Base-by-base conservation (phyloP, 108 stramenopile species). In the Aurantiochytrium sp. region DNA sequence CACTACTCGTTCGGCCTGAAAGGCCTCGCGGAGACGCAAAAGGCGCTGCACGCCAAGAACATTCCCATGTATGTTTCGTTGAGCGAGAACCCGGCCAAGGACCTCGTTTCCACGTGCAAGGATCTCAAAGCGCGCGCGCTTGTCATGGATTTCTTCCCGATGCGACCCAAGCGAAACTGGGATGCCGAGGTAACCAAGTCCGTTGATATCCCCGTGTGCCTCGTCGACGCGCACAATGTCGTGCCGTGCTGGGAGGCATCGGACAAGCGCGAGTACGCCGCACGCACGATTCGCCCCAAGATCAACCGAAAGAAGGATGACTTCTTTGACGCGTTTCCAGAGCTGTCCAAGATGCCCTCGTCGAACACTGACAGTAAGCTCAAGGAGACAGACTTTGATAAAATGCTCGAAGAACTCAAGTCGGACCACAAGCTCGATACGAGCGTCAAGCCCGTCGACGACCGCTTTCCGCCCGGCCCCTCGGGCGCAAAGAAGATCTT, bases 201-300 rank as follows among this genome's bases (percentile, higher is more conserved):
- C 45, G 49, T 94, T 5, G 94, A 95, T 47, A 89, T 95, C 43
- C 97, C 99, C 10, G 60, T 99, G 64, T 94, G 90, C 91, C 96
- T 97, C 87, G 97, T 98, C n/a, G 99, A 99, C 91, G 97, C 99
- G 0, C 97, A 98, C 92, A 99, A 99, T 87, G 92, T 99, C 55
- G 98, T 98, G 21, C 99, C 99, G 3, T 96, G 97, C 14, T 99
- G 99, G 99, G 90, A 92, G 49, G 97, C 98, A 4, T 94, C 95
- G 4, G 91, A 91, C 45, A 98, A 98, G 91, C 92, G 96, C 88
- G 97, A 99, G 93, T 96, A 95, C n/a, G 91, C 92, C 64, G 99
- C 99, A 8, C 93, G 98, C 6, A 99, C 99, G 4, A 93, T 99
- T 72, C 95, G 99, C 87, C 94, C 96, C 6, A 98, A 97, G 90